phyloP scores from a whole-genome alignment of 257 asterid species.

The Scutellaria barbata region DNA sequence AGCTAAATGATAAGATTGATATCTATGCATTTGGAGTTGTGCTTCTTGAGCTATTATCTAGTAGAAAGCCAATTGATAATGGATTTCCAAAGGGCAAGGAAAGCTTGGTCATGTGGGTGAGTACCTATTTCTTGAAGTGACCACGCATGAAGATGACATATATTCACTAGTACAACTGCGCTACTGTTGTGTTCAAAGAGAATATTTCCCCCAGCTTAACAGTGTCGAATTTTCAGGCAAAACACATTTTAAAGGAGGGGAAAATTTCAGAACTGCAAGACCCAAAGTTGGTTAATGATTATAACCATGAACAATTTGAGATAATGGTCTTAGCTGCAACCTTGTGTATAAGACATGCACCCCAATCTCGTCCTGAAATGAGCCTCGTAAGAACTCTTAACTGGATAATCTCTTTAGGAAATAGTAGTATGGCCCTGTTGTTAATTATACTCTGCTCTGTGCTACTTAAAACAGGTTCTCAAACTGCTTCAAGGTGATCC shows the following conservation, averaged over 20 bases:
- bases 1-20: conserved; percentile 73
- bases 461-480: conserved; percentile 58
- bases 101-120: conserved; percentile 93
- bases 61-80: conserved; percentile 80
- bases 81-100: conserved; percentile 66
- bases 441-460: background rate
- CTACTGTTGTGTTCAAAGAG: background rate
- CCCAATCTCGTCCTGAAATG: conserved; percentile 74
- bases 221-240: conserved; percentile 60
- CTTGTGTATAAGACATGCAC: conserved; percentile 71
- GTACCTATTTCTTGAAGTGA: conserved; percentile 31
- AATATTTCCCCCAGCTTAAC: conserved; percentile 10
- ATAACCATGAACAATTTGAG: conserved; percentile 64
- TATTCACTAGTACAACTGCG: background rate
- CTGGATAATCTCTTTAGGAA: background rate
- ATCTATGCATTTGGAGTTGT: conserved; percentile 95
- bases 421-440: background rate
- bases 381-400: conserved; percentile 52
- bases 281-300: conserved; percentile 54
- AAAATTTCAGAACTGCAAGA: conserved; percentile 61
- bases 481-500: conserved; percentile 76
- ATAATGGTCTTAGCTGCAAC: conserved; percentile 72
- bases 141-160: background rate
- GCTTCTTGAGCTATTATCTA: conserved; percentile 88
- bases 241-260: conserved; percentile 62